A percentile compares a stretch with the other conserved stretches of the same genome.
phyloP scores from a whole-genome alignment of 2,329 filamentous ascomycete species.

The Byssochlamys sp. region DNA sequence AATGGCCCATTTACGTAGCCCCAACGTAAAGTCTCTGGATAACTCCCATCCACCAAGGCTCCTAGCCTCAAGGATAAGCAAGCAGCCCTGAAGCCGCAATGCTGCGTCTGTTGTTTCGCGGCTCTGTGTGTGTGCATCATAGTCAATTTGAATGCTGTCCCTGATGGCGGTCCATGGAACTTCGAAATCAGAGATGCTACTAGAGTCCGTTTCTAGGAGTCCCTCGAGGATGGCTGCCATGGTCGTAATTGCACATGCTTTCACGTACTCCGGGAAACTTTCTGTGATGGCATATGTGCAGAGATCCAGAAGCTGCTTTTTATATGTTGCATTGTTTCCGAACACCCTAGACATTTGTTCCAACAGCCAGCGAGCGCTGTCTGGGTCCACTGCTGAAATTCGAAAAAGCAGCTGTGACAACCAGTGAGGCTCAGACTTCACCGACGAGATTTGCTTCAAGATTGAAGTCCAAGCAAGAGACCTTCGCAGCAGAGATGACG shows the following conservation, averaged over 20 bases:
- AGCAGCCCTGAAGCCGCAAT: conserved; percentile 28
- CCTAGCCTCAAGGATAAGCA: conserved; percentile 20
- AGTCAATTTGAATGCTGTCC: conserved; percentile 16
- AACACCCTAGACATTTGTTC: conserved; percentile 21
- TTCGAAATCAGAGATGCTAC: conserved; percentile 11
- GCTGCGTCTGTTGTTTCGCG: conserved; percentile 28
- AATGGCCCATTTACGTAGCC: conserved; percentile 22
- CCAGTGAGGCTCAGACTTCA: conserved; percentile 6
- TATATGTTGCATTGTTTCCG: conserved; percentile 12
- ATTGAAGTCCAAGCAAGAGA: conserved; percentile 23
- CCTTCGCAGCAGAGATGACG: conserved; percentile 27
- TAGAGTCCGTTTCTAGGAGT: conserved; percentile 13
- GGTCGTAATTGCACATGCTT: conserved; percentile 20
- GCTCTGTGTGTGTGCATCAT: conserved; percentile 20
- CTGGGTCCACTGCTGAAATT: conserved; percentile 21
- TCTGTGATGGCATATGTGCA: conserved; percentile 23
- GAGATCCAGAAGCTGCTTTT: conserved; percentile 15
- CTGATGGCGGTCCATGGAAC: conserved; percentile 20
- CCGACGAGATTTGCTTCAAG: conserved; percentile 15
- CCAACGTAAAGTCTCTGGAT: conserved; percentile 9
- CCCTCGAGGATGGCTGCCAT: conserved; percentile 24
- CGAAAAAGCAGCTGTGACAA: conserved; percentile 15
- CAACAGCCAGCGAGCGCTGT: conserved; percentile 27
- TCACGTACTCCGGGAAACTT: conserved; percentile 17
- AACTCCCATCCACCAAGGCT: conserved; percentile 6